A percentile compares a stretch with the other conserved stretches of the same genome.
Conservation (phyloP, 441 rosid genomes). For the Populus trichocarpa region DNA sequence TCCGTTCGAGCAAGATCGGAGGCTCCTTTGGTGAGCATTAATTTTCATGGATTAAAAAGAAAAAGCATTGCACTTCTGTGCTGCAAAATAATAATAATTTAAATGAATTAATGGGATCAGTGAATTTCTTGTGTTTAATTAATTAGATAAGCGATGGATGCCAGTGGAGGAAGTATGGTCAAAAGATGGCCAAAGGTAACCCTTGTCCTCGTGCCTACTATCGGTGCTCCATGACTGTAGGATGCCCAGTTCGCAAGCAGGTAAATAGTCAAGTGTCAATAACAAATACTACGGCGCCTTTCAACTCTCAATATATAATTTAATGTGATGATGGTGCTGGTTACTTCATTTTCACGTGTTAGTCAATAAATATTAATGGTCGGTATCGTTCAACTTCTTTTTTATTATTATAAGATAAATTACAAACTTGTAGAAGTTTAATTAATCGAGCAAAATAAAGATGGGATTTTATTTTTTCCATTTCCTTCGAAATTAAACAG, state of each 20-base stretch:
- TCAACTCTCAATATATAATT: no score
- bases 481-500: no score
- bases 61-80: not conserved
- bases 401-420: no score
- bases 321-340: no score
- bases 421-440: no score
- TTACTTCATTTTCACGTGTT: no score
- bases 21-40: constrained; percentile 58
- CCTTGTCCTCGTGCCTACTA: constrained; percentile 95
- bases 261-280: constrained; percentile 19
- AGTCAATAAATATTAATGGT: no score
- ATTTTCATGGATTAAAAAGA: not conserved
- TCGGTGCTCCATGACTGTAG: constrained; percentile 88
- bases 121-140: not conserved
- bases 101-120: not conserved
- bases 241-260: constrained; percentile 93
- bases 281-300: not conserved
- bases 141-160: constrained; percentile 74
- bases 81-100: not conserved
- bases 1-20: constrained; percentile 82
- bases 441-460: no score
- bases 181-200: constrained; percentile 92
- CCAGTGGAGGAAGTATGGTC: constrained; percentile 90
- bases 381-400: no score
- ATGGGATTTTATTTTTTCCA: no score